These are phyloP conservation scores for Codiaeum variegatum DNA, from an alignment of 441 rosid genomes.

Conservation along the genomic window DNA sequence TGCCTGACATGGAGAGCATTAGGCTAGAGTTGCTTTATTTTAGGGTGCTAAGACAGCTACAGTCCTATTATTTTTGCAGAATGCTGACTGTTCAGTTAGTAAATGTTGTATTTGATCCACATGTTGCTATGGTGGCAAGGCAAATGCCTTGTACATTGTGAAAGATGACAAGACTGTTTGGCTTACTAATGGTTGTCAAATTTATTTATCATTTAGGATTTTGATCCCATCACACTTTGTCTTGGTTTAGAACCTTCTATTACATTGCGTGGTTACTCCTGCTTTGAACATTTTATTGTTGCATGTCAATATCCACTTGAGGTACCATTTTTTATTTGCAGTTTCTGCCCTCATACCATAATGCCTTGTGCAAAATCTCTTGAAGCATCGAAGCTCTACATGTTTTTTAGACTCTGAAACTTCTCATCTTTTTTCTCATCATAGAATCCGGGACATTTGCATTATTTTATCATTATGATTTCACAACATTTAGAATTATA, in stretches of 20 bases:
- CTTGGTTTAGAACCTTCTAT: constrained; percentile 18
- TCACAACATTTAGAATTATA: constrained; percentile 28
- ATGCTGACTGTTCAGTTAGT: constrained; percentile 11
- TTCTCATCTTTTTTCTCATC: background rate
- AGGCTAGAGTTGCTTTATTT: background rate
- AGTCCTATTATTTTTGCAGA: constrained; percentile 5
- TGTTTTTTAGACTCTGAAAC: constrained; percentile 10
- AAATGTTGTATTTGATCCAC: background rate
- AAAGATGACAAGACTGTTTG: constrained; percentile 16
- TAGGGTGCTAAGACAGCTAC: constrained; percentile 14
- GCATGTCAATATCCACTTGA: constrained; percentile 17
- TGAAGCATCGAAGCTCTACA: constrained; percentile 7
- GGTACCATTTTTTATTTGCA: constrained; percentile 3
- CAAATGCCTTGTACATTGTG: constrained; percentile 8
- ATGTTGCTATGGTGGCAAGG: constrained; percentile 16
- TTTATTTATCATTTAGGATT: constrained; percentile 2
- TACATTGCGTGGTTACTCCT: constrained; percentile 10
- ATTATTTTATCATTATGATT: constrained; percentile 6
- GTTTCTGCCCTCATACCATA: background rate
- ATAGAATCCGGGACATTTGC: background rate
- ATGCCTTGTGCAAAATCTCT: background rate
- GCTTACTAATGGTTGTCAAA: constrained; percentile 13
- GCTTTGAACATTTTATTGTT: constrained; percentile 12
- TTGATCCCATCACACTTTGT: background rate
- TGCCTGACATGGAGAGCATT: constrained; percentile 16